Conservation (phyloP, 352 stramenopile genomes). For the Phytophthora colocasiae region DNA sequence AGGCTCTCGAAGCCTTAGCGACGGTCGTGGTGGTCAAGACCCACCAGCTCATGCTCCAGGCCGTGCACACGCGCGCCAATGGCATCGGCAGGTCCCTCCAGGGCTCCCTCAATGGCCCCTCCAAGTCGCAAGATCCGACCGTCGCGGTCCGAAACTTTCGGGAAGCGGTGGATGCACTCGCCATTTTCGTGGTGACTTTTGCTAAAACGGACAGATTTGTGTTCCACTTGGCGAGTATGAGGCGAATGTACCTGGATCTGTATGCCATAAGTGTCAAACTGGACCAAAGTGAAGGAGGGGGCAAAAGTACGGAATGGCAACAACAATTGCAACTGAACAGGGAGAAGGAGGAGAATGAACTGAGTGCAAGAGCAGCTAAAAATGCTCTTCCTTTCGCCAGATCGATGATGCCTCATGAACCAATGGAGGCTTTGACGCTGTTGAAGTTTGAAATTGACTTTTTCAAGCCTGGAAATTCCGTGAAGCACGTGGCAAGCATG, state of each 20-base stretch:
- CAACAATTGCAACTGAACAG: conserved; percentile 16
- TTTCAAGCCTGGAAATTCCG: conserved; percentile 28
- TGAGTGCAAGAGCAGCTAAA: conserved; percentile 24
- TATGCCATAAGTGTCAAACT: conserved; percentile 3
- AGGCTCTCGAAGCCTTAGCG: conserved; percentile 2
- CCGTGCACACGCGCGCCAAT: conserved; percentile 11
- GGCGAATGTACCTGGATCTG: conserved; percentile 29
- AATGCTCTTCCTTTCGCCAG: conserved; percentile 34
- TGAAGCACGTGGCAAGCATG: conserved; percentile 33
- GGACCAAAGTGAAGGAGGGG: conserved; percentile 1
- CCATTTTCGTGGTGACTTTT: conserved; percentile 23
- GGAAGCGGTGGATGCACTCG: not conserved
- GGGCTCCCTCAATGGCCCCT: not conserved
- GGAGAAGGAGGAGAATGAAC: conserved; percentile 18
- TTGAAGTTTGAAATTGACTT: conserved; percentile 44
- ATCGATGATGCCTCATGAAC: conserved; percentile 33
- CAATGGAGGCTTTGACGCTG: conserved; percentile 40
- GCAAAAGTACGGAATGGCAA: conserved; percentile 3
- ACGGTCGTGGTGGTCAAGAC: not conserved
- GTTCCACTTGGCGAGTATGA: conserved; percentile 33
- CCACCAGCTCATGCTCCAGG: conserved; percentile 21
- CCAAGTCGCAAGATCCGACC: not conserved
- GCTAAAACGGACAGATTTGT: conserved; percentile 27
- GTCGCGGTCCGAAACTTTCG: not conserved
- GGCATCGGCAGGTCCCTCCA: conserved; percentile 8